phyloP scores from a whole-genome alignment of 345 rosid species.

The Acer campestre region DNA sequence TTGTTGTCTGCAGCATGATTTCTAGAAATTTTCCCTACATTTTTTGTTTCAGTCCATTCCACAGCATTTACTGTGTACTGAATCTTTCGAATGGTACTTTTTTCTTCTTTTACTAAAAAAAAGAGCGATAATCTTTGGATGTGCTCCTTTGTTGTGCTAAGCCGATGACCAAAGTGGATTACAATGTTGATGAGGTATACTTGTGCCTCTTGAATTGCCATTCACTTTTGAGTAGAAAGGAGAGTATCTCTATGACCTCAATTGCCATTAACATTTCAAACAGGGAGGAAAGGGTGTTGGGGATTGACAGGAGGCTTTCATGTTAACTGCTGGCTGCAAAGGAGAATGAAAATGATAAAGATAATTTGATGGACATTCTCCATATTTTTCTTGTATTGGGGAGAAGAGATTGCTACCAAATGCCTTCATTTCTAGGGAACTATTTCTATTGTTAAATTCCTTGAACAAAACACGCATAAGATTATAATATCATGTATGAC shows the following conservation, averaged over 20 bases:
- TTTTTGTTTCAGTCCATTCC: neutral
- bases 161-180: neutral
- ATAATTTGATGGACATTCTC: neutral
- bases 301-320: neutral
- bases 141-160: neutral
- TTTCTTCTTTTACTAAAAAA: neutral
- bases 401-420: neutral
- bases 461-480: neutral
- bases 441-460: neutral
- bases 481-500: neutral
- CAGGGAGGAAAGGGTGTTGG: neutral
- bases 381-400: neutral
- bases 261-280: neutral
- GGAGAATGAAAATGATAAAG: neutral
- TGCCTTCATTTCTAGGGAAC: neutral
- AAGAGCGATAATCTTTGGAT: neutral
- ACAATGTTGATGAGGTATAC: neutral
- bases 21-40: neutral
- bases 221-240: neutral
- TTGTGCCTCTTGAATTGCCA: neutral
- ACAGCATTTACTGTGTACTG: neutral
- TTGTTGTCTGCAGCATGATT: neutral
- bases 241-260: neutral
- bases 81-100: neutral
- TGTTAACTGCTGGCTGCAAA: neutral